A percentile compares a stretch with the other conserved stretches of the same genome.
These are phyloP conservation scores for Rhizophora mangle DNA, from an alignment of 345 rosid genomes.

Conservation along the genomic window DNA sequence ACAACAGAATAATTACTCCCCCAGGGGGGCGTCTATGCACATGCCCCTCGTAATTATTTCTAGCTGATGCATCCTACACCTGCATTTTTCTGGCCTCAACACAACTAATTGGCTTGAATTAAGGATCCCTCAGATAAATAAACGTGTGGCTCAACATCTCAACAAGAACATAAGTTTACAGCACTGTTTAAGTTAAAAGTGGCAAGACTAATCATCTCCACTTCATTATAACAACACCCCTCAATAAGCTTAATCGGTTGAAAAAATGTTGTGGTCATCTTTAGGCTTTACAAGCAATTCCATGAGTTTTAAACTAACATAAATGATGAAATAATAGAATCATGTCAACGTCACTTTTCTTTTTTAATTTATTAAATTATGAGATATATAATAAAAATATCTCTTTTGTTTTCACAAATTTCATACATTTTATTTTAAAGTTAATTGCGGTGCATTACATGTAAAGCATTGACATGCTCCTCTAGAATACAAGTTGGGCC, in stretches of 20 bases:
- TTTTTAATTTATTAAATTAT: too few species aligned
- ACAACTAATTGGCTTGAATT: conserved; percentile 1
- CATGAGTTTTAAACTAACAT: background rate
- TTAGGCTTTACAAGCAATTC: background rate
- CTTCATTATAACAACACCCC: conserved; percentile 24
- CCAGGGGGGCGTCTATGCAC: conserved; percentile 13
- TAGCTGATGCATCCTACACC: conserved; percentile 15
- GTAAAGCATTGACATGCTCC: conserved; percentile 25
- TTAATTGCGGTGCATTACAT: conserved; percentile 24
- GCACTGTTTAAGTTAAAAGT: background rate
- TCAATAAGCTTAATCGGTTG: conserved; percentile 14
- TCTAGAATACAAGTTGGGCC: background rate
- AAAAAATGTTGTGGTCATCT: background rate
- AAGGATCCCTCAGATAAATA: conserved; percentile 16
- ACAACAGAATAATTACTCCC: conserved; percentile 22
- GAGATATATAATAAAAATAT: too few species aligned
- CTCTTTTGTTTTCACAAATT: too few species aligned
- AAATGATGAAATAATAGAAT: conserved; percentile 21
- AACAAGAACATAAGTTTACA: background rate
- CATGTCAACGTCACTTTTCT: background rate
- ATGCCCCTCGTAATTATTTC: conserved; percentile 28
- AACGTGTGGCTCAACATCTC: conserved; percentile 31
- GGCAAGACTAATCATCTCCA: conserved; percentile 20
- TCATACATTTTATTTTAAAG: conserved; percentile 10
- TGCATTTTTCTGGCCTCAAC: conserved; percentile 13